Evolutionary conservation across 2,329 filamentous ascomycete species (phyloP).

Genomic region (Coniochaeta hoffmannii): DNA sequence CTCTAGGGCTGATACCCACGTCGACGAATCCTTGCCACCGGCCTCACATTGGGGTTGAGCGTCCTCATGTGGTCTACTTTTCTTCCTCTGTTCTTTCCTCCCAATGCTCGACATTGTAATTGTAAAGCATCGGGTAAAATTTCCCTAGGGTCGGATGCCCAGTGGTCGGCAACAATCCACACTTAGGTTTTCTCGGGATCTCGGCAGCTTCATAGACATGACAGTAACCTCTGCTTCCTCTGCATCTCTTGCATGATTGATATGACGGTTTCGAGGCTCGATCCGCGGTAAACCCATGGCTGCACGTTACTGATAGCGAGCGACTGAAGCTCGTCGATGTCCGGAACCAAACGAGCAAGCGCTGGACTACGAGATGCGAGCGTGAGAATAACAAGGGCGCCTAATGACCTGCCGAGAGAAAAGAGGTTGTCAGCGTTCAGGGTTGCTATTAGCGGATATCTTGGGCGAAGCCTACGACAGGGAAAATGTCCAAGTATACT

Average conservation of each 20-base stretch:
- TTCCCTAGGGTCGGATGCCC: too few species aligned
- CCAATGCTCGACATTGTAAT: too few species aligned
- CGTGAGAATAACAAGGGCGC: conserved; percentile 22
- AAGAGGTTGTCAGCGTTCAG: background rate
- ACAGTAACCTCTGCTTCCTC: conserved; percentile 16
- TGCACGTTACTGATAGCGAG: conserved; percentile 19
- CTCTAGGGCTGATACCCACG: background rate
- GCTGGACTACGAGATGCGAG: conserved; percentile 19
- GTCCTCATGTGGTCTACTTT: too few species aligned
- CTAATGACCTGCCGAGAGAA: conserved; percentile 17
- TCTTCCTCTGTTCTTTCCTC: too few species aligned
- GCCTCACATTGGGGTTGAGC: too few species aligned
- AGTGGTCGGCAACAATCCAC: too few species aligned
- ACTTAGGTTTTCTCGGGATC: too few species aligned
- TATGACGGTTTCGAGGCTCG: conserved; percentile 19
- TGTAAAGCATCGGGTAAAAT: too few species aligned
- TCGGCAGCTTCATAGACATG: conserved; percentile 1
- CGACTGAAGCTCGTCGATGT: conserved; percentile 23
- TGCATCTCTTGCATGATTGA: conserved; percentile 21
- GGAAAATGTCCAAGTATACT: conserved; percentile 26
- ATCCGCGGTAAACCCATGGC: conserved; percentile 16
- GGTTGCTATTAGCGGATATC: too few species aligned
- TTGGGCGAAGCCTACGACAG: conserved; percentile 17
- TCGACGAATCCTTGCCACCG: too few species aligned
- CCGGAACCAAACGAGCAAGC: conserved; percentile 19